Conservation (phyloP, 306 rosid genomes). For the Cotoneaster glaucophyllus region DNA sequence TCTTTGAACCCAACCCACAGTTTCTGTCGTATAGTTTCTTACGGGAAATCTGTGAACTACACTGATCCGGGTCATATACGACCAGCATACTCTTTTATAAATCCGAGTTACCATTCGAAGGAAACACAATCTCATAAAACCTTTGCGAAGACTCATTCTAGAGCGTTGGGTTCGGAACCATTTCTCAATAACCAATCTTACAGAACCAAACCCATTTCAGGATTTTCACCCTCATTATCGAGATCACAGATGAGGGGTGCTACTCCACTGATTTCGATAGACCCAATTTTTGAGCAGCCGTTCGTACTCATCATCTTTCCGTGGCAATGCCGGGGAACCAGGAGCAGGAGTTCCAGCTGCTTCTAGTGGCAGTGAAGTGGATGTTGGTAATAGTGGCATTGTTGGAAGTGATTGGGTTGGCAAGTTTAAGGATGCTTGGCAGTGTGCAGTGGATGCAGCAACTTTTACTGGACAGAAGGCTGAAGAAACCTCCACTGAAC, state of each 20-base stretch:
- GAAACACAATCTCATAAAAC: conserved; percentile 13
- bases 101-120: conserved; percentile 8
- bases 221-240: conserved; percentile 23
- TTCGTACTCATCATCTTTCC: conserved; percentile 33
- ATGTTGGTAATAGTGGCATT: conserved; percentile 23
- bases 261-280: conserved; percentile 26
- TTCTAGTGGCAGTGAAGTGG: conserved; percentile 41
- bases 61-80: conserved; percentile 15
- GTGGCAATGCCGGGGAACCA: conserved; percentile 38
- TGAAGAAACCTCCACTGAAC: conserved; percentile 53
- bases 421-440: conserved; percentile 53
- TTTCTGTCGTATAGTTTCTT: conserved; percentile 18
- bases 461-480: conserved; percentile 54
- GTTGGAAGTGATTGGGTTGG: conserved; percentile 46
- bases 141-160: conserved; percentile 9
- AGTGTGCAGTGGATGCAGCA: conserved; percentile 47
- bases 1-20: conserved; percentile 19
- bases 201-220: conserved; percentile 18
- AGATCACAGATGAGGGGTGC: conserved; percentile 11
- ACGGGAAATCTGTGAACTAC: conserved; percentile 15
- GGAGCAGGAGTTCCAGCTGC: conserved; percentile 38
- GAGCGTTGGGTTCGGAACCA: conserved; percentile 19
- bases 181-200: conserved; percentile 2
- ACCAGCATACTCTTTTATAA: conserved; percentile 22
- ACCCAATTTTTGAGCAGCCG: conserved; percentile 25